phyloP scores from a whole-genome alignment of 352 stramenopile species.

The Lagenidium giganteum region DNA sequence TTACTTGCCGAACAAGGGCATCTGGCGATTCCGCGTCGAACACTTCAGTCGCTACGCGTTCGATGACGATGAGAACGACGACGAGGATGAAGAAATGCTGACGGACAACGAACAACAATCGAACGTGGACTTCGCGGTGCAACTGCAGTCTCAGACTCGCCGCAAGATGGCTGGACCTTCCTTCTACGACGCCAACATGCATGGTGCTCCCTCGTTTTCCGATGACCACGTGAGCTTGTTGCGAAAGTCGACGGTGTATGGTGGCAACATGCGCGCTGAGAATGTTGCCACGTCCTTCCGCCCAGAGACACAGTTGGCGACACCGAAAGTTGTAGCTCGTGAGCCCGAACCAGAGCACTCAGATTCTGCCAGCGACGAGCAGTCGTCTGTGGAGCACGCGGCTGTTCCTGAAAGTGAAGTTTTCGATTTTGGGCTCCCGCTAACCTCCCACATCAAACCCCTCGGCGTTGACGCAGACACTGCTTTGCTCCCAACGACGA shows the following conservation, averaged over 20 bases:
- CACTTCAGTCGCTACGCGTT: constrained; percentile 77
- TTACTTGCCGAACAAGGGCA: constrained; percentile 53
- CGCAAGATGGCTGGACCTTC: too few species aligned
- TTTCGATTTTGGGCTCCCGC: constrained; percentile 7
- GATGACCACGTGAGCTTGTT: constrained; percentile 31
- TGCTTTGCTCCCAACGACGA: constrained; percentile 7
- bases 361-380: constrained; percentile 8
- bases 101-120: too few species aligned
- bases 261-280: constrained; percentile 11
- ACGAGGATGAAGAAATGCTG: constrained; percentile 18
- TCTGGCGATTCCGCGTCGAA: constrained; percentile 74
- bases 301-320: not conserved
- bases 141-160: too few species aligned
- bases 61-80: constrained; percentile 60
- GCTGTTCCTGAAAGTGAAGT: too few species aligned
- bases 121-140: too few species aligned
- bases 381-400: not conserved
- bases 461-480: constrained; percentile 18
- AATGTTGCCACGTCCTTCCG: constrained; percentile 31
- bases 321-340: not conserved
- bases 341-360: constrained; percentile 12
- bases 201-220: too few species aligned
- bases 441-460: constrained; percentile 14
- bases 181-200: too few species aligned
- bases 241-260: constrained; percentile 43